Base-by-base conservation (phyloP, 495 filamentous ascomycete species). In the Talaromyces wortmannii region DNA sequence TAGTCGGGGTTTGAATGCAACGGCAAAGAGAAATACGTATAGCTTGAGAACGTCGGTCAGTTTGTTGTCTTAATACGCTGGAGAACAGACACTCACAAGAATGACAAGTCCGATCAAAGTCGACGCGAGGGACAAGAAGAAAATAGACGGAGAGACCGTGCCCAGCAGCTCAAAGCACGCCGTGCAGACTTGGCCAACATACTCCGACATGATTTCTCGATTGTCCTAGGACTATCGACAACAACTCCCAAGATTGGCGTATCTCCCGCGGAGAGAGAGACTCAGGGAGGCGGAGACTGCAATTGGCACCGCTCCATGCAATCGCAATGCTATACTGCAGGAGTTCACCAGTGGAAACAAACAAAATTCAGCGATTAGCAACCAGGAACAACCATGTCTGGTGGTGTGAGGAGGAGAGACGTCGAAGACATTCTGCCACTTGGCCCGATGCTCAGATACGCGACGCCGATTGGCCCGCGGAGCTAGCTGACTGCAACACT, bases 1-100 rank as follows among this genome's bases (percentile, higher is more conserved):
- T 8, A 75, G 70, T 45, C 94, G 90, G 2, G 94, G 94, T 29
- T 83, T 79, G 23, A 91, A 91, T 11, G 92, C 92, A 66, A 92
- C 75, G 57, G 90, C 62, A 60, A 79, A 83, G 54, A 97, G 77
- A 49, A 79, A 65, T 52, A 84, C 57, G 68, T 91, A 95, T 62
- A 88, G 71, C 90, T 92, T 17, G 36, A 32, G 15, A 15, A 23
- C 23, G 23, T 23, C 23, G 31, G 31, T 32, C 13, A 15, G 12
- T 18, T 11, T 5, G 29, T 5, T 49, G n/a, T 31, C 11, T 7
- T 15, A 31, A 17, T 10, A 5, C 3, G 15, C 8, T 13, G 12
- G 11, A 15, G 12, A 13, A 18, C 6, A 2, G 3, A 8, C 16
- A 33, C 74, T 60, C 63, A 77, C 74, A 56, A 75, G 60, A 46